Conservation (phyloP, 2,329 filamentous ascomycete species). For the Beauveria sp. region DNA sequence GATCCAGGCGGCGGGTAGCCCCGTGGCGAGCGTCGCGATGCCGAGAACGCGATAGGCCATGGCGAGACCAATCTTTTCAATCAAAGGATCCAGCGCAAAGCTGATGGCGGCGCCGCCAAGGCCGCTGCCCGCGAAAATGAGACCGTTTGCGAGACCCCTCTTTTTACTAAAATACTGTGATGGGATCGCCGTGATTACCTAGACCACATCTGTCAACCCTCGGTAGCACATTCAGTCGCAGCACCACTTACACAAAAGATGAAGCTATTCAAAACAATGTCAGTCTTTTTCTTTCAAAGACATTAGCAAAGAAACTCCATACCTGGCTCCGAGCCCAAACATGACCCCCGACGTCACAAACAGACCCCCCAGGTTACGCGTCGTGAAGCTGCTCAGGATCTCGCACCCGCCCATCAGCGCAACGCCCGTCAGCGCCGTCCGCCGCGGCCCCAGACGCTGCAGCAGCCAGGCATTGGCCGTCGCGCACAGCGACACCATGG, state of each 20-base stretch:
- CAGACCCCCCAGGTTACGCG: slow-evolving; percentile 26
- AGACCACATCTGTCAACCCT: slow-evolving; percentile 15
- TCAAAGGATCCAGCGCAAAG: slow-evolving; percentile 40
- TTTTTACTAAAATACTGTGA: slow-evolving; percentile 48
- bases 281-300: background rate
- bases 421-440: slow-evolving; percentile 41
- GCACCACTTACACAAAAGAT: slow-evolving; percentile 29
- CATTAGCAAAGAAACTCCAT: background rate
- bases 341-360: slow-evolving; percentile 27
- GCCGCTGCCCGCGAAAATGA: slow-evolving; percentile 46
- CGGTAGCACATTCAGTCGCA: slow-evolving; percentile 18
- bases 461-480: slow-evolving; percentile 46
- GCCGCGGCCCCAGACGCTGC: slow-evolving; percentile 38
- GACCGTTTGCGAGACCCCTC: slow-evolving; percentile 47
- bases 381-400: slow-evolving; percentile 33
- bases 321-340: slow-evolving; percentile 27
- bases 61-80: slow-evolving; percentile 34
- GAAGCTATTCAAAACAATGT: slow-evolving; percentile 17
- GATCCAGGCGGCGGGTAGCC: slow-evolving; percentile 47
- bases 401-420: slow-evolving; percentile 41
- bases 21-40: slow-evolving; percentile 43
- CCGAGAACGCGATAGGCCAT: slow-evolving; percentile 49
- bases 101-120: slow-evolving; percentile 47
- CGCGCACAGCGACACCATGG: slow-evolving; percentile 43
- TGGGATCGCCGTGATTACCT: slow-evolving; percentile 38